Evolutionary conservation across 106 monocot species (phyloP), one percentile per base, ranked within the genome.

Genomic region (Dioscorea alata): DNA sequence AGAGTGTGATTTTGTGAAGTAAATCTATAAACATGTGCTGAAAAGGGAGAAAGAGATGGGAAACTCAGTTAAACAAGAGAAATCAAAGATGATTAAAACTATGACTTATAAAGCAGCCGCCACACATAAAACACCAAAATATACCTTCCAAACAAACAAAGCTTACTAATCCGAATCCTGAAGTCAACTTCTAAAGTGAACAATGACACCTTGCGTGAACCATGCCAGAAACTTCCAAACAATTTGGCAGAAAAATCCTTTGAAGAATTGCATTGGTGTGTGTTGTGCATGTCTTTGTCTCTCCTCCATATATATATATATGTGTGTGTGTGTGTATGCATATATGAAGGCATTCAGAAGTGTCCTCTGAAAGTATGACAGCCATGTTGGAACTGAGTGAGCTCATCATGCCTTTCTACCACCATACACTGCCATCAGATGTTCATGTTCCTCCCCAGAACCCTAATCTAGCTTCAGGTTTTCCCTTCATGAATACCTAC

Each of bases 181-280:
- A 42, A 42, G 42, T 42, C 42, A 42, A 1, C 42, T 42, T 42
- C 6, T 10, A 42, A 42, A 42, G 42, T 42, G 42, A 42, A 42
- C 42, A 0, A 42, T 42, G 42, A 42, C 42, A 42, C 42, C 6
- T 42, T 42, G 42, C 42, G 5, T 42, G 42, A 42, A 42, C 42
- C 50, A 66, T 50, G 49, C 23, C 1, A 66, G 66, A 66, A 66
- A 24, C 23, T 66, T 66, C 66, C 23, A 12, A 50, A 12, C 66
- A 66, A 17, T 50, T 66, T 20, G 12, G 14, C 21, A 50, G 66
- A 13, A 65, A 22, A 24, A 20, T 66, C 49, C 50, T 21, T 21
- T 10, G 28, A 12, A 66, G 50, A 4, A 4, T 24, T 63, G 17
- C 31, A 28, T 25, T 23, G 17, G 33, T 23, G 14, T 16, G 12